phyloP scores from a whole-genome alignment of 2,329 filamentous ascomycete species.

The Xenoacremonium recifei region DNA sequence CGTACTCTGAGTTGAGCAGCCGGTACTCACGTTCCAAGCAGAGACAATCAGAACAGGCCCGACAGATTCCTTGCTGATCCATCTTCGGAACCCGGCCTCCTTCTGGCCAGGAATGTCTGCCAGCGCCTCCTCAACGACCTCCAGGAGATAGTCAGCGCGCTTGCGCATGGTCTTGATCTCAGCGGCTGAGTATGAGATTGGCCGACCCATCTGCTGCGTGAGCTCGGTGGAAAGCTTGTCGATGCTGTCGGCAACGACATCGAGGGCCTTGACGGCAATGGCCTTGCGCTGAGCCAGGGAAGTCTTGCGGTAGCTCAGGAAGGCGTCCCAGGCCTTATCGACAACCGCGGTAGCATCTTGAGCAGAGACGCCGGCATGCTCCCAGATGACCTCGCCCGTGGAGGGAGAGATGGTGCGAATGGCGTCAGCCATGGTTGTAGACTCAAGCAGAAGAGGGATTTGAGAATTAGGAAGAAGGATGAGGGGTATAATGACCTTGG shows the following conservation, averaged over 20 bases:
- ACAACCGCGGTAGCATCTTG: slow-evolving; percentile 57
- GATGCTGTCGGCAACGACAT: neutral
- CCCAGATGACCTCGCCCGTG: slow-evolving; percentile 64
- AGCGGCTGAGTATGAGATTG: slow-evolving; percentile 80
- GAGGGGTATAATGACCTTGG: too few species aligned
- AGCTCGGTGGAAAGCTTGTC: slow-evolving; percentile 55
- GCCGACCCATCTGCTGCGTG: slow-evolving; percentile 92
- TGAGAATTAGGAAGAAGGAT: neutral
- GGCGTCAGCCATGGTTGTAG: slow-evolving; percentile 3
- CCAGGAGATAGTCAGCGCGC: slow-evolving; percentile 81
- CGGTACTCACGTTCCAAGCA: slow-evolving; percentile 84
- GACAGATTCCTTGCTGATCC: slow-evolving; percentile 83
- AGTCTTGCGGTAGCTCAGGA: slow-evolving; percentile 1
- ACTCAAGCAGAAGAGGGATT: neutral
- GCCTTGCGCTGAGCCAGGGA: neutral
- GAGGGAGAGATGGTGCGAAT: slow-evolving; percentile 63
- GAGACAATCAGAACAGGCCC: slow-evolving; percentile 88
- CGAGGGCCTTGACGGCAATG: neutral
- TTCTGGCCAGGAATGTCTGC: slow-evolving; percentile 78
- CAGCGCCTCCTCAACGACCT: slow-evolving; percentile 76
- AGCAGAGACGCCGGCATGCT: slow-evolving; percentile 57
- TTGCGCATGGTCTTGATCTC: slow-evolving; percentile 85
- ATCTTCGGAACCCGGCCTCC: slow-evolving; percentile 87
- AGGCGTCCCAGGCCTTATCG: neutral
- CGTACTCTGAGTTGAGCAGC: too few species aligned